Evolutionary conservation across 805 yeast genomes (phyloP).

Genomic region (Starmerella davenportii): DNA sequence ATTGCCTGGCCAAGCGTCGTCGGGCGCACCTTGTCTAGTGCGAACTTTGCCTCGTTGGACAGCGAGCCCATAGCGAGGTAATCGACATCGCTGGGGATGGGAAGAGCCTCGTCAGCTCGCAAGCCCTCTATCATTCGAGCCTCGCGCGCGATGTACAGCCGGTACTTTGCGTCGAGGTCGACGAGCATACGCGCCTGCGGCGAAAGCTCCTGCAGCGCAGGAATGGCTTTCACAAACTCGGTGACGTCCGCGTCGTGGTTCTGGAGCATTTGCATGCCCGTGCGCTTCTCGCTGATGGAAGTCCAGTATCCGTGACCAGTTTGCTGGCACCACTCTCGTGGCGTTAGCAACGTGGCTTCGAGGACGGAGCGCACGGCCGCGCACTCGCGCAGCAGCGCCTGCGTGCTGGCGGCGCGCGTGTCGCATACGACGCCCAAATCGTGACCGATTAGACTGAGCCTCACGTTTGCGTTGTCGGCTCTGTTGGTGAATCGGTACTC

Average conservation of each 20-base stretch:
- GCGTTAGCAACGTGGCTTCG: slow-evolving; percentile 30
- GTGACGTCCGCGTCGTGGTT: slow-evolving; percentile 57
- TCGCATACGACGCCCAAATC: slow-evolving; percentile 48
- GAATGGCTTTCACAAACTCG: slow-evolving; percentile 22
- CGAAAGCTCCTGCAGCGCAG: slow-evolving; percentile 24
- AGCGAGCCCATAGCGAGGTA: slow-evolving; percentile 43
- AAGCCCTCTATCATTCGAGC: slow-evolving; percentile 54
- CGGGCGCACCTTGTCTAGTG: slow-evolving; percentile 62
- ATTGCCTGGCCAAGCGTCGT: slow-evolving; percentile 88
- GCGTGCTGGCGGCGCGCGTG: slow-evolving; percentile 35
- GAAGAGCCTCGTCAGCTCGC: slow-evolving; percentile 60
- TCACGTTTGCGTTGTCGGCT: slow-evolving; percentile 81
- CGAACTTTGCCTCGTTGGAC: slow-evolving; percentile 55
- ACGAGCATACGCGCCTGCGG: slow-evolving; percentile 41
- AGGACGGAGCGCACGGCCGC: slow-evolving; percentile 31
- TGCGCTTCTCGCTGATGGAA: slow-evolving; percentile 34
- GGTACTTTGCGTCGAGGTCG: slow-evolving; percentile 65
- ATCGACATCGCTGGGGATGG: slow-evolving; percentile 50
- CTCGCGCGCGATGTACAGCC: slow-evolving; percentile 63
- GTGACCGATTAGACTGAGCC: slow-evolving; percentile 58
- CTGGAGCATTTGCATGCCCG: slow-evolving; percentile 16
- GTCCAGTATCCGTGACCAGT: slow-evolving; percentile 25
- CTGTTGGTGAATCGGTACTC: slow-evolving; percentile 82
- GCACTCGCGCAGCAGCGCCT: slow-evolving; percentile 29
- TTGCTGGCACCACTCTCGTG: slow-evolving; percentile 45